These are phyloP conservation scores for Nemania sp. DNA, from an alignment of 2,329 filamentous ascomycete species.

Conservation along the genomic window DNA sequence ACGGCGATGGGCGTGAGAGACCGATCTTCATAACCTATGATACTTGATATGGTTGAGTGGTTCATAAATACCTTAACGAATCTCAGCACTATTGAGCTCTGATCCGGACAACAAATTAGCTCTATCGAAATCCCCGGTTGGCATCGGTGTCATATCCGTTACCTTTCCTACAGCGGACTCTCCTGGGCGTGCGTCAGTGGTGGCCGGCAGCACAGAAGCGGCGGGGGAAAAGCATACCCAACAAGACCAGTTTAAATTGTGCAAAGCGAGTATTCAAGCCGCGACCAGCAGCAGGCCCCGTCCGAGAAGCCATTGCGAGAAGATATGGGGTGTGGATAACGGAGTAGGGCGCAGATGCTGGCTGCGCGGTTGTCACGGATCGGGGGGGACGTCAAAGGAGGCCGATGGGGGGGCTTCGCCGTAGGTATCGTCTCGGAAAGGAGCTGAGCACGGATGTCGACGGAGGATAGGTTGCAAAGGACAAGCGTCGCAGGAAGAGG, in stretches of 20 bases:
- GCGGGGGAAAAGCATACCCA: slow-evolving; percentile 66
- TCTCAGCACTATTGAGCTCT: slow-evolving; percentile 97
- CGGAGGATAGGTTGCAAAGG: neutral
- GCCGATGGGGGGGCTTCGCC: slow-evolving; percentile 19
- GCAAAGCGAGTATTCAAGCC: slow-evolving; percentile 84
- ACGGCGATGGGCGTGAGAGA: slow-evolving; percentile 20
- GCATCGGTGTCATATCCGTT: slow-evolving; percentile 32
- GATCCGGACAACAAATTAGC: slow-evolving; percentile 29
- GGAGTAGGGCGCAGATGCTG: slow-evolving; percentile 13
- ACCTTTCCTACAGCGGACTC: slow-evolving; percentile 99
- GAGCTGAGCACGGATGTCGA: slow-evolving; percentile 15
- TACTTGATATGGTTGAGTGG: neutral
- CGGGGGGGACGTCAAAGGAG: slow-evolving; percentile 26
- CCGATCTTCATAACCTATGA: slow-evolving; percentile 31
- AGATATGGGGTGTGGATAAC: slow-evolving; percentile 24
- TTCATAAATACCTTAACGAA: slow-evolving; percentile 81
- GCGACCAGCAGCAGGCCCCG: slow-evolving; percentile 64
- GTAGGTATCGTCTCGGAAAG: slow-evolving; percentile 33
- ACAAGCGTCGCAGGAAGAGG: neutral
- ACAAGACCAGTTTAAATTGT: slow-evolving; percentile 97
- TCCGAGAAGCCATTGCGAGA: slow-evolving; percentile 79
- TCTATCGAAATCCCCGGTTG: slow-evolving; percentile 27
- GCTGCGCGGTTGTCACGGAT: slow-evolving; percentile 24
- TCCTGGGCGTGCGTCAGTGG: slow-evolving; percentile 57
- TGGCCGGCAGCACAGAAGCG: neutral